Conservation (phyloP, 2,329 filamentous ascomycete genomes). For the Purpureocillium takamizusanense region DNA sequence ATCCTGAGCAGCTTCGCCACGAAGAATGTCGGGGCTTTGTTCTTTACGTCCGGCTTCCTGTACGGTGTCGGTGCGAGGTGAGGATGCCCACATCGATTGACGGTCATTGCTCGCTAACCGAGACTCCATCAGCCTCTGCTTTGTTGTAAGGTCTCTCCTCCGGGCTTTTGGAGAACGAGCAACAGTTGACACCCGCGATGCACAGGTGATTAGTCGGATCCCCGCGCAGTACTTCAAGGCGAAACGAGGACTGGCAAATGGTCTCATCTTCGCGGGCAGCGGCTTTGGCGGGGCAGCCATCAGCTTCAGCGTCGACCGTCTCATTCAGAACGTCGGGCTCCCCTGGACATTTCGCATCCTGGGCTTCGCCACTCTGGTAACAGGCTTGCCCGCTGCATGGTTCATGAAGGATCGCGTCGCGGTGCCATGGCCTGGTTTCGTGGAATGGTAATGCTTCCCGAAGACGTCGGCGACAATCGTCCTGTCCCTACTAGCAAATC, state of each 20-base stretch:
- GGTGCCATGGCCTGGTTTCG: constrained; percentile 24
- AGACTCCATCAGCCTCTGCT: no score
- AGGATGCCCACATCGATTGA: background rate
- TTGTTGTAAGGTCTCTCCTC: background rate
- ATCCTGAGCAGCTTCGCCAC: constrained; percentile 31
- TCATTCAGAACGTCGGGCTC: constrained; percentile 29
- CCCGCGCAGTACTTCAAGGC: constrained; percentile 42
- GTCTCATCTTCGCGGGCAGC: constrained; percentile 36
- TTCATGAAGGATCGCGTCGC: constrained; percentile 31
- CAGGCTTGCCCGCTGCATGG: constrained; percentile 42
- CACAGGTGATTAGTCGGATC: constrained; percentile 26
- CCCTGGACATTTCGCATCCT: constrained; percentile 41
- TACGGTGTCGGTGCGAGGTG: constrained; percentile 23
- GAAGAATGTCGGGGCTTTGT: constrained; percentile 23
- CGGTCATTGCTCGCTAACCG: background rate
- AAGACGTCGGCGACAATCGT: no score
- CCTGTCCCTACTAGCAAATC: constrained; percentile 1
- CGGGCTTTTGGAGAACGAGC: background rate
- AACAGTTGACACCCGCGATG: no score
- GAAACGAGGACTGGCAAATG: constrained; percentile 41
- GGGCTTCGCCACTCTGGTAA: constrained; percentile 38
- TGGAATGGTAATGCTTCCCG: constrained; percentile 45
- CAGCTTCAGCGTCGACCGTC: constrained; percentile 31
- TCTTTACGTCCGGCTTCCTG: constrained; percentile 21
- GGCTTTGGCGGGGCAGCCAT: constrained; percentile 41